Evolutionary conservation across 2,329 filamentous ascomycete genomes (phyloP).

Genomic region (Thelonectria olida): DNA sequence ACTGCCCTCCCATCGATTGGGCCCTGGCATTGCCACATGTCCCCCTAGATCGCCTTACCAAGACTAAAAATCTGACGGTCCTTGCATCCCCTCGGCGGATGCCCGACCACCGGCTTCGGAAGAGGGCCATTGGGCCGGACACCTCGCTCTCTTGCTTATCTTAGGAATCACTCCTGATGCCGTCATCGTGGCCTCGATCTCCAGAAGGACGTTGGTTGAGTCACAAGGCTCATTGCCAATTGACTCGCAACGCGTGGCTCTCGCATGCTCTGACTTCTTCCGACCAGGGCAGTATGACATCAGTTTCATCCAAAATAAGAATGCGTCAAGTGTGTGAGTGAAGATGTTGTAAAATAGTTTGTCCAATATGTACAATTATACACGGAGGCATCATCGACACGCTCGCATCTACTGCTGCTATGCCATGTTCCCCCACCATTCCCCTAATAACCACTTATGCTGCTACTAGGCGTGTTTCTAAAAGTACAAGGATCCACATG

Average conservation of each 20-base stretch:
- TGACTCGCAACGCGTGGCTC: neutral
- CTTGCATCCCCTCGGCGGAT: conserved; percentile 20
- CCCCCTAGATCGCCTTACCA: conserved; percentile 20
- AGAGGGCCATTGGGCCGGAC: conserved; percentile 12
- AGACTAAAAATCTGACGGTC: conserved; percentile 15
- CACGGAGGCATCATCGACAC: conserved; percentile 32
- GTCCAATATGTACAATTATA: conserved; percentile 40
- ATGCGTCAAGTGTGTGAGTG: neutral
- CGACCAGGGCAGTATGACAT: conserved; percentile 12
- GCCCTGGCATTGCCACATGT: conserved; percentile 17
- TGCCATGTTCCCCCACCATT: conserved; percentile 13
- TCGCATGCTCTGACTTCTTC: neutral
- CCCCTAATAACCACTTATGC: conserved; percentile 32
- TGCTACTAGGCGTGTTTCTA: conserved; percentile 36
- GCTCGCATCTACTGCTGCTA: conserved; percentile 24
- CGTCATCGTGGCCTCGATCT: conserved; percentile 7
- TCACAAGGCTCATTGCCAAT: neutral
- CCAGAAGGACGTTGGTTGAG: neutral
- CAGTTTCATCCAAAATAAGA: conserved; percentile 3
- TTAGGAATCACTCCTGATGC: conserved; percentile 10
- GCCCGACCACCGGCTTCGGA: conserved; percentile 33
- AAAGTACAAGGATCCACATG: conserved; percentile 39
- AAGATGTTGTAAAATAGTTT: conserved; percentile 35
- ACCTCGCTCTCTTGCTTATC: conserved; percentile 6
- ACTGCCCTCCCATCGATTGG: conserved; percentile 26